Percentiles rank a stretch among this genome's conserved stretches.
These are phyloP conservation scores for Teratosphaeriaceae sp. DNA, from an alignment of 2,329 filamentous ascomycete species.

Conservation along the genomic window DNA sequence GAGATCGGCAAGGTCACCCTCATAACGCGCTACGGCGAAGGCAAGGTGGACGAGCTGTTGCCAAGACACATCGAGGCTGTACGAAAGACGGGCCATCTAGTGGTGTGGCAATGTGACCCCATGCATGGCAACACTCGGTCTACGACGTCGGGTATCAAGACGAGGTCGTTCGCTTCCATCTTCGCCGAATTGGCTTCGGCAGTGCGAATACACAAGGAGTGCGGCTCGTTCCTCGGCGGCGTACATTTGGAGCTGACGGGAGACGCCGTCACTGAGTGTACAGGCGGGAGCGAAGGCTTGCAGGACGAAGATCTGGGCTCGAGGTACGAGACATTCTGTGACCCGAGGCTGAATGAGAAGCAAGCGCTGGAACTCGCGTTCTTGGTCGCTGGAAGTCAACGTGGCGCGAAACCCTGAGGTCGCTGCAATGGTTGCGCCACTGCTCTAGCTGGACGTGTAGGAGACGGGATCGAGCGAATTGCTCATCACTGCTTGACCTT, in stretches of 20 bases:
- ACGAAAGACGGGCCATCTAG: slow-evolving; percentile 64
- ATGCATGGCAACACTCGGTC: slow-evolving; percentile 81
- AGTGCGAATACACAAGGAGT: slow-evolving; percentile 73
- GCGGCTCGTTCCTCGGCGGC: slow-evolving; percentile 82
- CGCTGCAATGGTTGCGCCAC: too few species aligned
- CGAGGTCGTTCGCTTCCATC: slow-evolving; percentile 83
- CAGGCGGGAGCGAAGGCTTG: slow-evolving; percentile 80
- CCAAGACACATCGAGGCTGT: slow-evolving; percentile 85
- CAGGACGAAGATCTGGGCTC: slow-evolving; percentile 81
- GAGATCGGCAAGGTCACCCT: slow-evolving; percentile 92
- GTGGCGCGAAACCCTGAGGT: background rate
- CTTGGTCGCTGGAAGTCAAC: slow-evolving; percentile 65
- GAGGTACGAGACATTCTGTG: slow-evolving; percentile 95
- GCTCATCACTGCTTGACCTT: background rate
- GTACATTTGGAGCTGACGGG: slow-evolving; percentile 94
- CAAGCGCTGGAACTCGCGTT: slow-evolving; percentile 95
- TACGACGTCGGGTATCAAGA: slow-evolving; percentile 78
- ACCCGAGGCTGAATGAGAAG: slow-evolving; percentile 93
- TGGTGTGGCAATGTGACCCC: slow-evolving; percentile 97
- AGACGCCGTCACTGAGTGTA: slow-evolving; percentile 92
- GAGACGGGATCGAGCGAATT: too few species aligned
- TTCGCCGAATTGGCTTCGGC: slow-evolving; percentile 80
- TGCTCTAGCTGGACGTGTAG: too few species aligned
- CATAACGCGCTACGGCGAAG: slow-evolving; percentile 88
- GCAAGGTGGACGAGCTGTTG: slow-evolving; percentile 67